phyloP scores from a whole-genome alignment of 139 green algal species.

The Chlamydomonas urium region DNA sequence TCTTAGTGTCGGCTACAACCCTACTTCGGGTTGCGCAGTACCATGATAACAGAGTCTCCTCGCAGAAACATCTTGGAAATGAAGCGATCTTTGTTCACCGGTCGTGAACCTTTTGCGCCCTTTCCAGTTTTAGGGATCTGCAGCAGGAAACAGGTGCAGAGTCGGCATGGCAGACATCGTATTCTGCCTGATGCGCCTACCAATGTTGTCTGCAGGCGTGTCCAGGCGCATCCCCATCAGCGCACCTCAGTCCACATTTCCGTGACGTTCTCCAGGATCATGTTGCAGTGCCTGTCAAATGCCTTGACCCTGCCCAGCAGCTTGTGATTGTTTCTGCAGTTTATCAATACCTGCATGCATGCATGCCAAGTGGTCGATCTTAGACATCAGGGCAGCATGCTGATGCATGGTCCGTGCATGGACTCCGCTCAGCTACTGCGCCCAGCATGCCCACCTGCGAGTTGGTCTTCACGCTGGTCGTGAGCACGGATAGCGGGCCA shows the following conservation, averaged over 20 bases:
- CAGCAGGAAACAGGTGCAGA: too few relatives aligned
- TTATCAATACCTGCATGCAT: conserved; percentile 89
- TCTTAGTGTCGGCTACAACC: too few relatives aligned
- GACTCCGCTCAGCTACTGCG: not conserved
- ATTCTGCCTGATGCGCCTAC: too few relatives aligned
- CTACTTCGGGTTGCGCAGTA: conserved; percentile 61
- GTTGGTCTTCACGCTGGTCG: conserved; percentile 93
- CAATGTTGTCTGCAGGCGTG: too few relatives aligned
- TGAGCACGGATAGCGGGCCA: conserved; percentile 92
- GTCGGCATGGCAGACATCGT: too few relatives aligned
- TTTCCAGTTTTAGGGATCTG: conserved; percentile 89
- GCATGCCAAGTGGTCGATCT: not conserved
- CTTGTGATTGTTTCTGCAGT: conserved; percentile 98
- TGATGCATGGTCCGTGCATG: not conserved
- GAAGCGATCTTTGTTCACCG: conserved; percentile 97
- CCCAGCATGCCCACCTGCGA: conserved; percentile 61
- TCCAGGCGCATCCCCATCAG: too few relatives aligned
- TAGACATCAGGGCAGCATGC: not conserved
- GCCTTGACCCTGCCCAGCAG: conserved; percentile 94
- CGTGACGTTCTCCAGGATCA: conserved; percentile 99
- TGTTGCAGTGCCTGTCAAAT: conserved; percentile 99
- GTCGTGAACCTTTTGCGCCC: conserved; percentile 78
- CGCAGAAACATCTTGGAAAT: conserved; percentile 98
- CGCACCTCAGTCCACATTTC: conserved; percentile 98
- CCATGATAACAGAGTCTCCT: conserved; percentile 95